Percentiles rank a stretch among this genome's conserved stretches.
phyloP scores from a whole-genome alignment of 257 asterid species.

The Plantago elongata region DNA sequence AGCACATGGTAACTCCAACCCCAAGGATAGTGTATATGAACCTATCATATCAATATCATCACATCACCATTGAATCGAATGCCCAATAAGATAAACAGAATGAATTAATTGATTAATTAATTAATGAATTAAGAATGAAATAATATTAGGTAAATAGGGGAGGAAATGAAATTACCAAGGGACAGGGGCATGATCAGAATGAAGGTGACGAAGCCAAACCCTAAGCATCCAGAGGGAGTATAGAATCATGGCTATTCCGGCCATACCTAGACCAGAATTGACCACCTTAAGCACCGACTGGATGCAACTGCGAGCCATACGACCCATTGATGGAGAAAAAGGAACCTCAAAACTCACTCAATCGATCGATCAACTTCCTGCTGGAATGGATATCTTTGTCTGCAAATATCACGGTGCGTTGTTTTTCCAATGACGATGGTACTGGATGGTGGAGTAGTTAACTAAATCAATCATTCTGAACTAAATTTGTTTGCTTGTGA shows the following conservation, averaged over 20 bases:
- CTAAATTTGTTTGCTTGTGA: no score
- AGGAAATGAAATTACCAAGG: conserved; percentile 53
- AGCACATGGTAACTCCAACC: conserved; percentile 43
- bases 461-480: no score
- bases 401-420: no score
- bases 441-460: no score
- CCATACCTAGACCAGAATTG: conserved; percentile 75
- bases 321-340: conserved; percentile 35
- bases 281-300: conserved; percentile 69
- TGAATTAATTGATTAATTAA: background rate
- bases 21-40: conserved; percentile 56
- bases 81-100: no score
- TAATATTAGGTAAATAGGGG: background rate
- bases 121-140: background rate
- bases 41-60: no score
- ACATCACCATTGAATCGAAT: background rate
- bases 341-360: no score
- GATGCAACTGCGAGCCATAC: conserved; percentile 62
- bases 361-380: no score
- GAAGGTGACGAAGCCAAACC: conserved; percentile 57
- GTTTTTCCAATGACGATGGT: no score
- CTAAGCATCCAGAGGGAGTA: conserved; percentile 90
- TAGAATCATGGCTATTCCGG: conserved; percentile 65
- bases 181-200: conserved; percentile 36
- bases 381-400: no score